Percentiles rank a stretch among this genome's conserved stretches.
phyloP scores from a whole-genome alignment of 129 eudicot genomes.

The Mikania micrantha region DNA sequence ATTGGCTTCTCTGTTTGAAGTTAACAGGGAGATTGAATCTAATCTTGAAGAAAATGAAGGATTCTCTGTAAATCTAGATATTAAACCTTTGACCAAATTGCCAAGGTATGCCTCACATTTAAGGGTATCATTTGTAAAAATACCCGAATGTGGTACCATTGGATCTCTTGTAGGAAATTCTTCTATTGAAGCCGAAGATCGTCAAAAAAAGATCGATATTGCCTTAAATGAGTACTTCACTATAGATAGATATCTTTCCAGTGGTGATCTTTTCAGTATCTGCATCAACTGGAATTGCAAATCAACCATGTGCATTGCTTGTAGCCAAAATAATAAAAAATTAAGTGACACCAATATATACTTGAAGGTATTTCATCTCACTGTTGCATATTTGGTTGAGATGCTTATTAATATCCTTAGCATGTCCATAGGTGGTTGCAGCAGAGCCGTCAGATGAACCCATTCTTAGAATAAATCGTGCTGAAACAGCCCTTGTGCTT shows the following conservation, averaged over 20 bases:
- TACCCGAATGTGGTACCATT: constrained; percentile 82
- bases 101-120: constrained; percentile 85
- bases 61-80: constrained; percentile 31
- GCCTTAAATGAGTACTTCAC: constrained; percentile 77
- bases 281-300: constrained; percentile 79
- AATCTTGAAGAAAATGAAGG: constrained; percentile 25
- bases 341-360: constrained; percentile 37
- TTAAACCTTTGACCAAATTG: constrained; percentile 49
- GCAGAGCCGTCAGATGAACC: constrained; percentile 79
- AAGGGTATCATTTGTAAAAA: constrained; percentile 78
- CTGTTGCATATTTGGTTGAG: constrained; percentile 2
- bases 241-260: constrained; percentile 74
- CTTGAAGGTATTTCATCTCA: constrained; percentile 54
- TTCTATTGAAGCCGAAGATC: constrained; percentile 62
- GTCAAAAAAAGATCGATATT: constrained; percentile 71
- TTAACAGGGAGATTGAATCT: constrained; percentile 23
- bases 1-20: constrained; percentile 50
- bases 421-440: constrained; percentile 62
- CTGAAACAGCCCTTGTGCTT: constrained; percentile 88
- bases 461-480: constrained; percentile 61
- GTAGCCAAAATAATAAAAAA: constrained; percentile 41
- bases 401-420: constrained; percentile 1
- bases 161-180: constrained; percentile 59
- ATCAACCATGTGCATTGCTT: constrained; percentile 63
- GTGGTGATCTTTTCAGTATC: constrained; percentile 75